phyloP scores from a whole-genome alignment of 2,329 filamentous ascomycete species.

The Cephalotrichum gorgonifer region DNA sequence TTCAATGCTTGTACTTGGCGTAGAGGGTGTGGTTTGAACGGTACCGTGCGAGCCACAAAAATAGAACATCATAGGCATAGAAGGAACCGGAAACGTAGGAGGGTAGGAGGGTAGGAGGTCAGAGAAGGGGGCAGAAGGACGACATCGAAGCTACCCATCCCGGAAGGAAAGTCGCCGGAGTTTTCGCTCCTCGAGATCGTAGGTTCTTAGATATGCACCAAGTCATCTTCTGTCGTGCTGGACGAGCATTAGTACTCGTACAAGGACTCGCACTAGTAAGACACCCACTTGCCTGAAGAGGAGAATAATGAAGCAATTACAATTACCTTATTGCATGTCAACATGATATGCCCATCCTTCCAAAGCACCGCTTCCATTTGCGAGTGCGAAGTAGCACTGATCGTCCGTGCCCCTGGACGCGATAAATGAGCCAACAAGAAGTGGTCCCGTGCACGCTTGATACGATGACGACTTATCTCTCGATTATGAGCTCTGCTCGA shows the following conservation, averaged over 20 bases:
- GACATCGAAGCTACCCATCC: no score
- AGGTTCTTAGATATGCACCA: no score
- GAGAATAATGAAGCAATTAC: not conserved
- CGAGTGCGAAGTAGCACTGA: not conserved
- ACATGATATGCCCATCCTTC: not conserved
- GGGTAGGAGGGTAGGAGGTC: no score
- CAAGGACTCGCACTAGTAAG: no score
- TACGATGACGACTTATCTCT: conserved; percentile 4
- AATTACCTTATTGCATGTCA: not conserved
- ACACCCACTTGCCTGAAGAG: no score
- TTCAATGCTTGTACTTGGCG: not conserved
- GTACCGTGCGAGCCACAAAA: not conserved
- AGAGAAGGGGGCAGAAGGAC: not conserved
- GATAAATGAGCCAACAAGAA: not conserved
- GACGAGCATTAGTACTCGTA: no score
- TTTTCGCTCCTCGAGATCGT: no score
- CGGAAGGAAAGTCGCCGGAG: no score
- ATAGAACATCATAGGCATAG: no score
- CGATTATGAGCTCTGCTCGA: conserved; percentile 2
- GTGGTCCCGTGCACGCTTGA: not conserved
- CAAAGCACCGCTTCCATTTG: not conserved
- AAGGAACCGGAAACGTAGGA: no score
- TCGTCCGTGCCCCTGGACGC: not conserved
- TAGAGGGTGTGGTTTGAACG: not conserved
- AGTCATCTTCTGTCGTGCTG: no score